Percentiles rank a stretch among this genome's conserved stretches.
Evolutionary conservation across 176 grass and related monocot genomes (phyloP).

Genomic region (Pontederia crassipes): DNA sequence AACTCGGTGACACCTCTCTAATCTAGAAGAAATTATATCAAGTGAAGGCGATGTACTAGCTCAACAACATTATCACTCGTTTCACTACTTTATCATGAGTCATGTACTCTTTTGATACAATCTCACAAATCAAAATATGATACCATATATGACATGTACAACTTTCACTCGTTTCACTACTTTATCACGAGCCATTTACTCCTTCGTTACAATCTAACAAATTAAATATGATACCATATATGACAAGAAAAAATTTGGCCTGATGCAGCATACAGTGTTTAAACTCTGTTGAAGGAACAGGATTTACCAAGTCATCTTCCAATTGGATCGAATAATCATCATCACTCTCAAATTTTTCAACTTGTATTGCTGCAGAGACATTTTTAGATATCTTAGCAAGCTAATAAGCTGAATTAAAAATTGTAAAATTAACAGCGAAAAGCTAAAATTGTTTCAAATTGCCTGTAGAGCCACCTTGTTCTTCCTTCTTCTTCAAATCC

Average conservation of each 20-base stretch:
- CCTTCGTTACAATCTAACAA: neutral
- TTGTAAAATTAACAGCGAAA: conserved; percentile 7
- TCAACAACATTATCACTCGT: neutral
- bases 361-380: conserved; percentile 13
- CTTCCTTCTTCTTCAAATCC: conserved; percentile 26
- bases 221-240: neutral
- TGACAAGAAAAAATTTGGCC: neutral
- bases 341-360: conserved; percentile 54
- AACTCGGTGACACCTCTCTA: neutral
- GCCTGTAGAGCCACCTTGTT: conserved; percentile 23
- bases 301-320: conserved; percentile 67
- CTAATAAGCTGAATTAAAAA: conserved; percentile 3
- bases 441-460: conserved; percentile 29
- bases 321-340: conserved; percentile 57
- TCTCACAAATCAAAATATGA: neutral
- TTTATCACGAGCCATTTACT: neutral
- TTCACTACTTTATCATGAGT: too few relatives aligned
- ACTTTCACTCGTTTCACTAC: neutral
- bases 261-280: neutral
- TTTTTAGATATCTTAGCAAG: neutral
- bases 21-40: neutral
- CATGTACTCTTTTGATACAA: neutral
- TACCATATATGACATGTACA: neutral
- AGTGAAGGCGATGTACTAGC: neutral
- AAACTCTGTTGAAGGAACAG: neutral